Evolutionary conservation across 2,329 filamentous ascomycete species (phyloP).

Genomic region (Neopestalotiopsis rosae): DNA sequence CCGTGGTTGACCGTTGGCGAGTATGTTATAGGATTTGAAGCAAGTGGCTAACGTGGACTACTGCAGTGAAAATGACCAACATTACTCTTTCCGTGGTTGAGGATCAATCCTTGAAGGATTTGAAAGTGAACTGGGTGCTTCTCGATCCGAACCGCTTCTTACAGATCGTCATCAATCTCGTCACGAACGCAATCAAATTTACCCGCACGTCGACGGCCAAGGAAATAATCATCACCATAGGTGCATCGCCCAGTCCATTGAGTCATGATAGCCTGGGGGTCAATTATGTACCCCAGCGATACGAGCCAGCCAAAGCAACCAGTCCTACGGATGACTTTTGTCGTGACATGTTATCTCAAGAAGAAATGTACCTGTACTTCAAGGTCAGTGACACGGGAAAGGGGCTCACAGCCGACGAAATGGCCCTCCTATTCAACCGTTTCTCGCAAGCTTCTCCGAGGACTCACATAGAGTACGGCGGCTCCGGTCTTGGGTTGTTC

Average conservation of each 20-base stretch:
- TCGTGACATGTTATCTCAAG: slow-evolving; percentile 1
- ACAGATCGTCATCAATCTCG: slow-evolving; percentile 80
- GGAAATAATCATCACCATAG: slow-evolving; percentile 56
- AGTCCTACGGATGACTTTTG: slow-evolving; percentile 16
- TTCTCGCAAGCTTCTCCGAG: slow-evolving; percentile 80
- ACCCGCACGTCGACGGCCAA: slow-evolving; percentile 68
- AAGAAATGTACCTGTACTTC: slow-evolving; percentile 67
- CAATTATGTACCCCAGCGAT: slow-evolving; percentile 64
- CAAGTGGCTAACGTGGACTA: neutral
- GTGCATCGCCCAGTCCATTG: slow-evolving; percentile 47
- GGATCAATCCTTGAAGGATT: slow-evolving; percentile 63
- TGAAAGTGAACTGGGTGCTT: slow-evolving; percentile 67
- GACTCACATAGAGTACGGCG: slow-evolving; percentile 80
- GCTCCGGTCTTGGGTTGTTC: slow-evolving; percentile 79
- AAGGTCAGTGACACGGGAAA: slow-evolving; percentile 80
- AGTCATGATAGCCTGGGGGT: slow-evolving; percentile 51
- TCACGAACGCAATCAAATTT: slow-evolving; percentile 84
- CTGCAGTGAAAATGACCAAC: slow-evolving; percentile 62
- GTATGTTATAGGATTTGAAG: neutral
- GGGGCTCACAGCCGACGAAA: slow-evolving; percentile 73
- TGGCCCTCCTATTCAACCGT: slow-evolving; percentile 75
- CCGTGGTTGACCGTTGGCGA: neutral
- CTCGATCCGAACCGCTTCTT: slow-evolving; percentile 77
- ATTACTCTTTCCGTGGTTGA: slow-evolving; percentile 71
- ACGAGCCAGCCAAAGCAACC: slow-evolving; percentile 41